Percentiles rank a stretch among this genome's conserved stretches.
phyloP scores from a whole-genome alignment of 2,329 filamentous ascomycete species.

The Trichoderma atrobrunneum region DNA sequence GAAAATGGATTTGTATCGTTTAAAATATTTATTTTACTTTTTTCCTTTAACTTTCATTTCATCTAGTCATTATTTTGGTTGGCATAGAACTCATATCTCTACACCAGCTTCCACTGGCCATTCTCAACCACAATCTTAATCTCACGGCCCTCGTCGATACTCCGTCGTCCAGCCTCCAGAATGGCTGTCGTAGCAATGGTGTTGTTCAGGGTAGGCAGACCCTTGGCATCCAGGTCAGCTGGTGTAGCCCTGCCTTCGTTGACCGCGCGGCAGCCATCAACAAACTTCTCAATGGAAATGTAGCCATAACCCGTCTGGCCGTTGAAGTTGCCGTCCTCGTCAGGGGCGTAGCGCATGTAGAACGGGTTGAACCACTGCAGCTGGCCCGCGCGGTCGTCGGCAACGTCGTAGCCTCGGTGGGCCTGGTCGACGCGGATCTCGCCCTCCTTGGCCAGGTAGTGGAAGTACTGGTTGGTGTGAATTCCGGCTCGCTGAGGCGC shows the following conservation, averaged over 20 bases:
- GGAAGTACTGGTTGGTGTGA: constrained; percentile 97
- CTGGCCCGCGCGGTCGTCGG: constrained; percentile 69
- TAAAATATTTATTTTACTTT: background rate
- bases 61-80: constrained; percentile 15
- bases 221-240: constrained; percentile 74
- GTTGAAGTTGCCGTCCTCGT: constrained; percentile 91
- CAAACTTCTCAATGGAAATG: constrained; percentile 92
- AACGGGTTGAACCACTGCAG: constrained; percentile 91
- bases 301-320: constrained; percentile 93
- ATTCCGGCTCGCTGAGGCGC: constrained; percentile 89
- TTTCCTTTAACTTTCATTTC: constrained; percentile 4
- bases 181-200: constrained; percentile 91
- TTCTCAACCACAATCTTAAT: constrained; percentile 69
- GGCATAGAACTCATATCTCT: constrained; percentile 9
- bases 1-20: background rate
- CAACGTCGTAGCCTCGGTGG: constrained; percentile 90
- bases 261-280: constrained; percentile 77
- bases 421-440: constrained; percentile 91
- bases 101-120: constrained; percentile 65
- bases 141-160: constrained; percentile 77
- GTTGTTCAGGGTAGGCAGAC: constrained; percentile 80
- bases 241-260: constrained; percentile 71
- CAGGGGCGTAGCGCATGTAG: constrained; percentile 91
- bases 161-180: constrained; percentile 78
- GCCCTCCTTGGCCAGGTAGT: constrained; percentile 81